Percentiles rank a stretch among this genome's conserved stretches.
Conservation (phyloP, 148 eudicot species). For the Cornus kousa region DNA sequence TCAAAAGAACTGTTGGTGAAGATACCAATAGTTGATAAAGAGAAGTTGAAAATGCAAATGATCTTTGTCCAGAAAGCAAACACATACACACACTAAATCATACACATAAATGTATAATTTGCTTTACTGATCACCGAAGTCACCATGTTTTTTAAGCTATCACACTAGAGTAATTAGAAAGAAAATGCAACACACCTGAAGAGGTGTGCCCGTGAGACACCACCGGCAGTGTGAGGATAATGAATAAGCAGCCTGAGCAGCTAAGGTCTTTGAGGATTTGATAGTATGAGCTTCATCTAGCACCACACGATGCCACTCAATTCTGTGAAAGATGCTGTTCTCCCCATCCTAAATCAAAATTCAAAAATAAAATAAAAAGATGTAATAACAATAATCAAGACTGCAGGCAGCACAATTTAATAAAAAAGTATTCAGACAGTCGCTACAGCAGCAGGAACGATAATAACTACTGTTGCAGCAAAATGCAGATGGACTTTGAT, state of each 20-base stretch:
- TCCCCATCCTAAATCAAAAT: slow-evolving; percentile 28
- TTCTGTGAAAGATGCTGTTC: slow-evolving; percentile 50
- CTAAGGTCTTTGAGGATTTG: slow-evolving; percentile 51
- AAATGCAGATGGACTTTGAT: background rate
- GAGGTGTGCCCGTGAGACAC: slow-evolving; percentile 78
- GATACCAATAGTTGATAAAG: background rate
- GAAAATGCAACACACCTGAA: slow-evolving; percentile 40
- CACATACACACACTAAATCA: no score
- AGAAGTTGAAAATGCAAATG: background rate
- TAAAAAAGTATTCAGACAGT: no score
- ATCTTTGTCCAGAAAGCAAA: background rate
- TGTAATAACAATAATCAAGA: no score
- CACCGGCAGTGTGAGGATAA: slow-evolving; percentile 59
- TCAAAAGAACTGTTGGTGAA: background rate
- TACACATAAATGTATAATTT: background rate
- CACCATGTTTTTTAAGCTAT: background rate
- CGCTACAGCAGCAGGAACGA: no score
- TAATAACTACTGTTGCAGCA: no score
- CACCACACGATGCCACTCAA: slow-evolving; percentile 63
- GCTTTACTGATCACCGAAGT: background rate
- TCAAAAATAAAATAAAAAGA: background rate
- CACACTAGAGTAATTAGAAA: background rate
- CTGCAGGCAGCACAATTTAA: no score
- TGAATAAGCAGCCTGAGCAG: slow-evolving; percentile 52
- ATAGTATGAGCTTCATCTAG: slow-evolving; percentile 75